Conservation (phyloP, 2,329 filamentous ascomycete species). For the Penicillium sp. region DNA sequence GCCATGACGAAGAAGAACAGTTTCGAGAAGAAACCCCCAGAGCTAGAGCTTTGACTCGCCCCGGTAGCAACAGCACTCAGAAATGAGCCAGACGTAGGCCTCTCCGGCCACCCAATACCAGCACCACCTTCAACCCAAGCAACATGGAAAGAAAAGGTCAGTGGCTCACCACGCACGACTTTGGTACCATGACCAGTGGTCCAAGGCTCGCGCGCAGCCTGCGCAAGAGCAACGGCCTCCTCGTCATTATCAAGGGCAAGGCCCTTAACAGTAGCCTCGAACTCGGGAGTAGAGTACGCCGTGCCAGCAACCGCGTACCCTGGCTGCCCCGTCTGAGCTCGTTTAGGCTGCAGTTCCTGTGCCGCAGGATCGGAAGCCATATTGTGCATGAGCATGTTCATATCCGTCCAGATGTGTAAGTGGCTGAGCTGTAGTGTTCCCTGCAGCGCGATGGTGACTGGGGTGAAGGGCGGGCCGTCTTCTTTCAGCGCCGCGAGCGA, state of each 20-base stretch:
- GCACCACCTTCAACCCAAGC: slow-evolving; percentile 62
- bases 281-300: slow-evolving; percentile 78
- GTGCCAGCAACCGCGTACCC: slow-evolving; percentile 84
- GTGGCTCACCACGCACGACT: slow-evolving; percentile 81
- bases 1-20: slow-evolving; percentile 38
- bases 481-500: slow-evolving; percentile 30
- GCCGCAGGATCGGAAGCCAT: slow-evolving; percentile 31
- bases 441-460: slow-evolving; percentile 81
- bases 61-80: slow-evolving; percentile 10
- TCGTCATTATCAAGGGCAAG: slow-evolving; percentile 21
- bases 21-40: slow-evolving; percentile 28
- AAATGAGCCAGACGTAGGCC: slow-evolving; percentile 17
- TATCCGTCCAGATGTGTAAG: slow-evolving; percentile 81
- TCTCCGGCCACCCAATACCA: slow-evolving; percentile 35
- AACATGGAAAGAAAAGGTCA: slow-evolving; percentile 76
- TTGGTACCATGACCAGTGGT: slow-evolving; percentile 54
- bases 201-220: slow-evolving; percentile 47
- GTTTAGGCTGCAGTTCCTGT: slow-evolving; percentile 52
- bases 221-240: slow-evolving; percentile 46
- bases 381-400: slow-evolving; percentile 81
- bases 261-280: slow-evolving; percentile 49
- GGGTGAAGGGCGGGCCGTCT: slow-evolving; percentile 54
- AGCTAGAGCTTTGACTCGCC: slow-evolving; percentile 6
- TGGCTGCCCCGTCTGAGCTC: slow-evolving; percentile 37
- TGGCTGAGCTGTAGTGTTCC: slow-evolving; percentile 87